phyloP scores from a whole-genome alignment of 2,329 filamentous ascomycete species.

The Gnomoniopsis sp. region DNA sequence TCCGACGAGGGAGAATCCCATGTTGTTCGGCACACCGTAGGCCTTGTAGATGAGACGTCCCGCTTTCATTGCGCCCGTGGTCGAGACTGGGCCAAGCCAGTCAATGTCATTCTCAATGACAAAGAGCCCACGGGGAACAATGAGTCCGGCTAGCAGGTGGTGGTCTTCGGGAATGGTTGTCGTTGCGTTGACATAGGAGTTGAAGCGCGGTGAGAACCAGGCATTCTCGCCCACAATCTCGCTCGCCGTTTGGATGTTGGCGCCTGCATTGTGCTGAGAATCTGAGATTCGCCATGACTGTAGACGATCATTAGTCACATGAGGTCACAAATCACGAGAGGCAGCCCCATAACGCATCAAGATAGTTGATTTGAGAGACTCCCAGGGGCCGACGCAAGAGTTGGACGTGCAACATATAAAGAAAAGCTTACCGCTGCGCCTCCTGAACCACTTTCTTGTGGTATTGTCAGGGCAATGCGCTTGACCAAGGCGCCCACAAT shows the following conservation, averaged over 20 bases:
- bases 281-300: conserved; percentile 56
- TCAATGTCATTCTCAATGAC: conserved; percentile 57
- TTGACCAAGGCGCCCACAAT: conserved; percentile 56
- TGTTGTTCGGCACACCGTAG: conserved; percentile 48
- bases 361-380: background rate
- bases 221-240: conserved; percentile 57
- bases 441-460: conserved; percentile 60
- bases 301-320: background rate
- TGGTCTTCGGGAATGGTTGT: conserved; percentile 52
- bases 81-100: conserved; percentile 56
- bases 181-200: conserved; percentile 46
- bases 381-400: background rate
- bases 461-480: conserved; percentile 58
- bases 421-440: conserved; percentile 41
- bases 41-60: conserved; percentile 52
- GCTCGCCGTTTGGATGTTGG: conserved; percentile 57
- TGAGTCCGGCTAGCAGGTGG: conserved; percentile 54
- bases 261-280: conserved; percentile 45
- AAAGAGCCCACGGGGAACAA: conserved; percentile 52
- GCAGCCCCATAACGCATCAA: background rate
- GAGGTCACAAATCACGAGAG: background rate
- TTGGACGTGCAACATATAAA: background rate
- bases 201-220: conserved; percentile 58
- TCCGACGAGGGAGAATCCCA: conserved; percentile 55
- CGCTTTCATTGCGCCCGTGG: conserved; percentile 56